Percentiles rank a stretch among this genome's conserved stretches.
Evolutionary conservation across 1,284 basidiomycete species (phyloP).

Genomic region (Pseudozyma sp.): DNA sequence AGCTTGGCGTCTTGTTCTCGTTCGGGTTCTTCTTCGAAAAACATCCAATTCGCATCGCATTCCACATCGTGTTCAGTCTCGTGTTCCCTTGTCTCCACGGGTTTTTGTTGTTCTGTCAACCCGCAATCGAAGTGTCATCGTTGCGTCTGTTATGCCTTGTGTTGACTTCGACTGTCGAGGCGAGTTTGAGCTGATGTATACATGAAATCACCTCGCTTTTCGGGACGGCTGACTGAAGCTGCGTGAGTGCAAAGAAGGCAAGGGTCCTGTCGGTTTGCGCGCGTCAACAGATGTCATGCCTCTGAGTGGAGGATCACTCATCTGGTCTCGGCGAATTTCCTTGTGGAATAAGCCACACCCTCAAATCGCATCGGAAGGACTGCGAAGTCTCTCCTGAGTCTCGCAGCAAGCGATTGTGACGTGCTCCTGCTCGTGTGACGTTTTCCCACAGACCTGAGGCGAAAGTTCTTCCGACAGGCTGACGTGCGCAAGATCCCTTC

Average conservation of each 20-base stretch:
- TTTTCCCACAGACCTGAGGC: too few species aligned
- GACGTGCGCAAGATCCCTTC: too few species aligned
- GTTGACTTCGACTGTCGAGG: too few species aligned
- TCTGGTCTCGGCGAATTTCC: constrained; percentile 6
- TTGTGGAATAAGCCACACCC: neutral
- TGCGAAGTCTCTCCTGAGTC: too few species aligned
- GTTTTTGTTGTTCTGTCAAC: too few species aligned
- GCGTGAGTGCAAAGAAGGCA: neutral
- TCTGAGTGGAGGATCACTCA: constrained; percentile 40
- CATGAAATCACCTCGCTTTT: constrained; percentile 1
- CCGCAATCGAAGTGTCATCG: too few species aligned
- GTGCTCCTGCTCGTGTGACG: too few species aligned
- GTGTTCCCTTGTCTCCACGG: too few species aligned
- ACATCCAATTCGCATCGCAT: neutral
- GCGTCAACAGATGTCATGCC: constrained; percentile 2
- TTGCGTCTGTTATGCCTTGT: too few species aligned
- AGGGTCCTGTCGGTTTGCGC: constrained; percentile 4
- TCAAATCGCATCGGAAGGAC: too few species aligned
- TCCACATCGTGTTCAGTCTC: neutral
- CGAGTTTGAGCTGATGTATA: neutral
- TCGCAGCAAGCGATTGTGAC: too few species aligned
- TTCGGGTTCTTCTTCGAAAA: neutral
- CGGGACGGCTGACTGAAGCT: constrained; percentile 6
- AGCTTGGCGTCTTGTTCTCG: neutral
- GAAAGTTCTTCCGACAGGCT: too few species aligned